Evolutionary conservation across 805 yeast genomes (phyloP).

Genomic region (Spathaspora girioi): DNA sequence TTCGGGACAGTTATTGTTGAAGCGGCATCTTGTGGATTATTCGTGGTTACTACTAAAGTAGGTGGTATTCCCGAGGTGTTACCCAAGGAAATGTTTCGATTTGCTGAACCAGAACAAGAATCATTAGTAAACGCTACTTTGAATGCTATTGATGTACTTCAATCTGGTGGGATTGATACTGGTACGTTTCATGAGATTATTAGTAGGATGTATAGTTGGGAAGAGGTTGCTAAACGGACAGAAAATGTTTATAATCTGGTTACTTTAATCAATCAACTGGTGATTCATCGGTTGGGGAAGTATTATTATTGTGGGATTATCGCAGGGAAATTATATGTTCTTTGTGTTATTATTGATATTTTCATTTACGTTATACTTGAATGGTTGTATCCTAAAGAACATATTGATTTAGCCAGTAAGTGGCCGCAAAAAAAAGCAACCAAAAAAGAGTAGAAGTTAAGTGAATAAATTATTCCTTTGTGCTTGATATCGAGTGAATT

Average conservation of each 20-base stretch:
- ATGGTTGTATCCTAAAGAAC: slow-evolving; percentile 60
- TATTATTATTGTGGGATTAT: slow-evolving; percentile 72
- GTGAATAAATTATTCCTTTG: not conserved
- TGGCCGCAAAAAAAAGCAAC: slow-evolving; percentile 63
- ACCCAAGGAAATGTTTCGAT: slow-evolving; percentile 89
- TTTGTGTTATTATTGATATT: slow-evolving; percentile 79
- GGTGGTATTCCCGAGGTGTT: slow-evolving; percentile 98
- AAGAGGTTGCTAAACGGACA: slow-evolving; percentile 80
- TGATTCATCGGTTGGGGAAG: slow-evolving; percentile 56
- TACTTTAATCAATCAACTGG: slow-evolving; percentile 46
- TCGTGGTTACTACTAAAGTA: slow-evolving; percentile 91
- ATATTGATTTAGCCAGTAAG: slow-evolving; percentile 72
- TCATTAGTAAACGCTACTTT: slow-evolving; percentile 70
- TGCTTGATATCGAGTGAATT: slow-evolving; percentile 5
- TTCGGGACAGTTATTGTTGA: slow-evolving; percentile 97
- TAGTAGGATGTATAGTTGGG: slow-evolving; percentile 86
- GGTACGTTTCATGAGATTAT: slow-evolving; percentile 75
- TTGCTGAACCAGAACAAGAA: slow-evolving; percentile 84
- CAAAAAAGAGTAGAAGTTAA: not conserved
- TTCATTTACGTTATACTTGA: slow-evolving; percentile 62
- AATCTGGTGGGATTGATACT: slow-evolving; percentile 62
- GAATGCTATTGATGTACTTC: slow-evolving; percentile 62
- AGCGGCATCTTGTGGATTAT: slow-evolving; percentile 93
- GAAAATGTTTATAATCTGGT: slow-evolving; percentile 69
- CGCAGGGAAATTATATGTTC: slow-evolving; percentile 80